These are phyloP conservation scores for Acanthamoeba sp. DNA, from an alignment of 208 protist species.

Conservation along the genomic window DNA sequence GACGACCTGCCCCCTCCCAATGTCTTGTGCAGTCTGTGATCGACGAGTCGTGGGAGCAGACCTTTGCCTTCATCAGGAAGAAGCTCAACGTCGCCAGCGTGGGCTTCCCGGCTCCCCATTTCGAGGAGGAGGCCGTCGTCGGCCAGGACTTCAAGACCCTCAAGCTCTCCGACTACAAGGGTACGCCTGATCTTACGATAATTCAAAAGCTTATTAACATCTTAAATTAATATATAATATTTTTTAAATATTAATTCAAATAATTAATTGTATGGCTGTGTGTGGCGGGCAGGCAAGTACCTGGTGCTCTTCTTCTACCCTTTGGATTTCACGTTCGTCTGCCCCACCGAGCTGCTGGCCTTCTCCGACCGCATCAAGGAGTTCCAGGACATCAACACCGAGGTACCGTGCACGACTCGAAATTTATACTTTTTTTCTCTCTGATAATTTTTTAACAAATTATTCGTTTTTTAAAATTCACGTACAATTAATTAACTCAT, in stretches of 20 bases:
- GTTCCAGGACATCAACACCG: conserved; percentile 94
- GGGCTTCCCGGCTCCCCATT: conserved; percentile 1
- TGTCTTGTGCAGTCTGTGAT: neutral
- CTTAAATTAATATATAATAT: too few relatives aligned
- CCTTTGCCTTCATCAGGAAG: conserved; percentile 37
- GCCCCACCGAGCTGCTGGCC: conserved; percentile 97
- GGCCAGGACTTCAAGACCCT: conserved; percentile 50
- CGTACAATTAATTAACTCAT: too few relatives aligned
- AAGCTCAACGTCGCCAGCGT: conserved; percentile 11
- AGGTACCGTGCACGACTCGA: too few relatives aligned
- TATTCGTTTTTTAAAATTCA: too few relatives aligned
- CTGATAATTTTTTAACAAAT: too few relatives aligned
- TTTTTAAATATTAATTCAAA: too few relatives aligned
- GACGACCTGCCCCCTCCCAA: too few relatives aligned
- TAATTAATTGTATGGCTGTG: too few relatives aligned
- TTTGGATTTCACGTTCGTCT: conserved; percentile 98
- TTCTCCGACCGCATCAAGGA: conserved; percentile 95
- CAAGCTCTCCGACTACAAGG: conserved; percentile 49
- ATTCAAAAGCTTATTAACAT: too few relatives aligned
- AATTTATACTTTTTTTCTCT: too few relatives aligned
- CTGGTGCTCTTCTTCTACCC: conserved; percentile 98
- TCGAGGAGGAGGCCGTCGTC: conserved; percentile 34
- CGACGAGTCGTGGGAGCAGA: conserved; percentile 32
- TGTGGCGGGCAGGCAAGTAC: conserved; percentile 88
- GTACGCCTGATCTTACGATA: too few relatives aligned